Base-by-base conservation (phyloP, 139 green algal genomes). In the Edaphochlamys debaryana region DNA sequence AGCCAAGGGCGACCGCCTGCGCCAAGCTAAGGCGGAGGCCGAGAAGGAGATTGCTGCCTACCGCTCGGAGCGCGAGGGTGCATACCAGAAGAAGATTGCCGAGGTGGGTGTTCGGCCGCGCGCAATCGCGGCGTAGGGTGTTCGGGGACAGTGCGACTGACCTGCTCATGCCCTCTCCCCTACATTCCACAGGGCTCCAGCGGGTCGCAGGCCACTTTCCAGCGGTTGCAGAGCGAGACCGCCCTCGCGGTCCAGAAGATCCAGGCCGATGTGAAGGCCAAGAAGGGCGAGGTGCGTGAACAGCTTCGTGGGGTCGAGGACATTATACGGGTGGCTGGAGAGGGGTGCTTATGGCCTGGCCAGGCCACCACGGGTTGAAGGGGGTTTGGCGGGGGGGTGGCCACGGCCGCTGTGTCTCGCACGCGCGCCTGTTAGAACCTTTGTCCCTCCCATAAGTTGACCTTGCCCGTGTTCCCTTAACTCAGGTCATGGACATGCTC, bases 1-100 rank as follows among this genome's bases (percentile, higher is more conserved):
- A 98, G 95, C 90, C 41, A 98, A 97, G 84, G 42, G 85, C 13
- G 93, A 97, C 29, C 86, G 94, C 13, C 74, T 98, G 73, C 94
- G 93, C 66, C 92, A 97, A 77, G 95, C 95, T 5, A 97, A 97
- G 79, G 90, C 88, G 19, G 94, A 98, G 87, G 95, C 95, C 23
- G 95, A 97, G 79, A 90, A 86, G 63, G 95, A 98, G 80, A 93
- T 98, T 56, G 81, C 87, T 58, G 87, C 90, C 0, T 98, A 95
- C 86, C 90, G 91, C 48, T 80, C 89, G 13, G 90, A 97, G 89
- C 87, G 92, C 4, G 95, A 98, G 85, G 92, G 90, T 1, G 87
- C 90, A 2, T 98, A 95, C 85, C 89, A 96, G 80, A 93, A 95
- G 83, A 92, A 91, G 56, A 86, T 95, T 58, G 58, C 87, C 30